Base-by-base conservation (phyloP, 768 basidiomycete genomes). In the Tephrocybe sp. region DNA sequence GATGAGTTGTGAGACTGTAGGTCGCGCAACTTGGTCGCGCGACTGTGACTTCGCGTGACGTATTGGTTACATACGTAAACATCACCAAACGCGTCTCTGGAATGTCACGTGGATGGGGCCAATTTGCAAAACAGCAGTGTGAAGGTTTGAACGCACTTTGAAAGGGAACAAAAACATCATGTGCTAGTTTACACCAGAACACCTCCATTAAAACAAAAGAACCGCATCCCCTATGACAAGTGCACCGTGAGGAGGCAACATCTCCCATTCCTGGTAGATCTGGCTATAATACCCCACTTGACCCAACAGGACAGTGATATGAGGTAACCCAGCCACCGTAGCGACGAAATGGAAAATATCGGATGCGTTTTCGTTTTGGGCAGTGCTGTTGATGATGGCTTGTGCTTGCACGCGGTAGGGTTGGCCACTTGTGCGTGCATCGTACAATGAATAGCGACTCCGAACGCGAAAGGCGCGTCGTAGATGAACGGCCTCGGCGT, bases 261-360 rank as follows among this genome's bases (percentile, higher is more conserved):
- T 58, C 59, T 72, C 68, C 63, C 61, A 64, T 46, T 58, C 50
- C 49, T 60, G 57, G 34, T 58, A 66, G 8, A 72, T 48, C 23
- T 64, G 64, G 47, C 69, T 70, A 40, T 53, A 63, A 61, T 72
- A 72, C 47, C 44, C 37, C 19, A 65, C 68, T 53, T 72, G 66
- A 5, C 70, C 69, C 47, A 72, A 51, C 5, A 69, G 70, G 11
- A 71, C 54, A 8, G 68, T 70, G 13, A 69, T 55, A 49, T 72
- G 69, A 18, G 70, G 69, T 23, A 70, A 53, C 27, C 64, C 69
- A 3, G 59, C 69, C 69, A 70, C 69, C 30, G 70, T 68, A n/a
- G 64, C 64, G 10, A 72, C 33, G 37, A 61, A 68, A 42, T 64
- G 65, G 50, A 69, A 65, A 44, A 61, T 68, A 34, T 69, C 64